Conservation (phyloP, 75 land plant species). For the Cunninghamia lanceolata region DNA sequence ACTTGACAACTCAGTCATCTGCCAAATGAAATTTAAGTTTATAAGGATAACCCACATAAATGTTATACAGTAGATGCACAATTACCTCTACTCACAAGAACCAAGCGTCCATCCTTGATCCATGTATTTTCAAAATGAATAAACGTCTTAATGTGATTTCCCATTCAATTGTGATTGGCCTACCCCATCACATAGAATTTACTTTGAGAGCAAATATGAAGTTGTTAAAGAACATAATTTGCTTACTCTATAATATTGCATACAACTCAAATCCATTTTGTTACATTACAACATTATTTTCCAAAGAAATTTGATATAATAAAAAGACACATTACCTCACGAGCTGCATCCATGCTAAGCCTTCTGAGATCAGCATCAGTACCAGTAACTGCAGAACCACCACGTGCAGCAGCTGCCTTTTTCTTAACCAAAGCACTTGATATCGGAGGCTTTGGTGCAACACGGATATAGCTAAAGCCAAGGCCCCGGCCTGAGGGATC, state of each 20-base stretch:
- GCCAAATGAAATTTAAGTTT: neutral
- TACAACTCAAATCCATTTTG: neutral
- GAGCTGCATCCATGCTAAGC: slow-evolving; percentile 97
- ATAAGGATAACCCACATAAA: neutral
- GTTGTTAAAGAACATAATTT: neutral
- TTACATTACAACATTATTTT: neutral
- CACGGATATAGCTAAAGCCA: slow-evolving; percentile 97
- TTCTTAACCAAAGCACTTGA: slow-evolving; percentile 75
- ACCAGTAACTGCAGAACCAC: slow-evolving; percentile 90
- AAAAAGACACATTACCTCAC: slow-evolving; percentile 57
- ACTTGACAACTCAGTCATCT: neutral
- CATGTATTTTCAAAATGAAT: neutral
- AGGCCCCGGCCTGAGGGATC: slow-evolving; percentile 98
- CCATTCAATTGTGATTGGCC: neutral
- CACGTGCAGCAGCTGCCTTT: slow-evolving; percentile 72
- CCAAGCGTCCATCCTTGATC: neutral
- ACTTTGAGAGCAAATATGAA: neutral
- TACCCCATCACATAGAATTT: neutral
- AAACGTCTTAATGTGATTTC: neutral
- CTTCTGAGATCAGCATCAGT: slow-evolving; percentile 99
- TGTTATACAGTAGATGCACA: neutral
- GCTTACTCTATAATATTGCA: neutral
- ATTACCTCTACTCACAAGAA: neutral
- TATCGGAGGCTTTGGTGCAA: slow-evolving; percentile 74
- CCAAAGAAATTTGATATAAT: neutral